A percentile compares a stretch with the other conserved stretches of the same genome.
Evolutionary conservation across 1,284 basidiomycete genomes (phyloP).

Genomic region (Wallemia hederae): DNA sequence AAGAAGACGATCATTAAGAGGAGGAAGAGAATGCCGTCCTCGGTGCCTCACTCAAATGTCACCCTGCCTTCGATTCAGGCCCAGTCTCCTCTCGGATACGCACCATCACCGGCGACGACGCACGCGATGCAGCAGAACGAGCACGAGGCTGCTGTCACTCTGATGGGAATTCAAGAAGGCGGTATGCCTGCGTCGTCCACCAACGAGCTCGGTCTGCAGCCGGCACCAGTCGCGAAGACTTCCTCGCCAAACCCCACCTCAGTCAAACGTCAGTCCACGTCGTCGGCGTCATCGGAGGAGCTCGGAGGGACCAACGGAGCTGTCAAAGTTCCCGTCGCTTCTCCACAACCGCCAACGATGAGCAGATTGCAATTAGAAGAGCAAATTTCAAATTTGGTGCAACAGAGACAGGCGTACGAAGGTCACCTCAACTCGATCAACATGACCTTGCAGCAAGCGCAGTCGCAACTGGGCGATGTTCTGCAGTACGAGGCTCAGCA

Average conservation of each 20-base stretch:
- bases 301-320: background rate
- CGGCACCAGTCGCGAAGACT: too few species aligned
- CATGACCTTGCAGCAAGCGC: background rate
- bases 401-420: background rate
- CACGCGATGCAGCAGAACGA: background rate
- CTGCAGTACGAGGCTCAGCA: background rate
- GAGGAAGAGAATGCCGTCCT: conserved; percentile 55
- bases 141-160: background rate
- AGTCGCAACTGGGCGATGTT: background rate
- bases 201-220: background rate
- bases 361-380: background rate
- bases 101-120: too few species aligned
- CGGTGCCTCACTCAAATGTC: background rate
- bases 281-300: background rate
- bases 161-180: background rate
- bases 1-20: conserved; percentile 98
- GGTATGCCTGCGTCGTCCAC: background rate
- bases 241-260: too few species aligned
- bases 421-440: background rate
- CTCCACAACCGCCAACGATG: background rate
- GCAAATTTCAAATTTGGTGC: background rate
- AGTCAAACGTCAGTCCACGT: background rate
- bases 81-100: too few species aligned
- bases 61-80: too few species aligned
- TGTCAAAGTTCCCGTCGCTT: too few species aligned